Evolutionary conservation across 2,329 filamentous ascomycete genomes (phyloP), one percentile per base, ranked within the genome.

Genomic region (Fusarium incarnatum): DNA sequence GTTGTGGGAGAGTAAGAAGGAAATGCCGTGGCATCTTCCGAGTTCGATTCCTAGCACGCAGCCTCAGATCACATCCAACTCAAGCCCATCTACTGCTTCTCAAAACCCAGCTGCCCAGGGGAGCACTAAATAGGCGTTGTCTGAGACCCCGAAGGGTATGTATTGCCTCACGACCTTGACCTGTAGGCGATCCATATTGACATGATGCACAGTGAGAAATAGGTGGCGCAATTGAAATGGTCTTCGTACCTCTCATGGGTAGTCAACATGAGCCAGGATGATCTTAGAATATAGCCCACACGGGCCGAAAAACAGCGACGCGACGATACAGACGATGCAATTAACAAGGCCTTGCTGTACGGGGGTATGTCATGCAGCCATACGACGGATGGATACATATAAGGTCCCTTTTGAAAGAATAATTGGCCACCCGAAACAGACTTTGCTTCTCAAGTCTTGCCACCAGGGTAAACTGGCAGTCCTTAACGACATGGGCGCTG

Each of bases 221-320:
- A 9, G 0, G 0, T 2, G 0, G 32, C 22, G 3, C 8, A 22
- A 5, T 3, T 1, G 7, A 27, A 15, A 13, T 20, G 9, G 2
- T 9, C 20, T 41, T 8, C 13, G 7, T 8, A 1, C 13, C 5
- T 20, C 8, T 13, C 7, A 18, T n/a, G 1, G 23, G 13, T 27
- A 28, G 23, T 10, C 28, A 16, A 11, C 5, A 34, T n/a, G 8
- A 37, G 5, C 11, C 15, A 8, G 6, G 18, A 18, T 37, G 18
- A 37, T 32, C 20, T n/a, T 13, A 32, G 28, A 30, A 20, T 37
- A n/a, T n/a, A 28, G 4, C 12, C 3, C 13, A 48, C 22, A 1
- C 10, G 6, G 34, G 23, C 9, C 4, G 2, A 27, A 52, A 18
- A 37, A 37, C 1, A n/a, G 25, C 22, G 23, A 52, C 16, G 12